A percentile compares a stretch with the other conserved stretches of the same genome.
phyloP scores from a whole-genome alignment of 768 basidiomycete species.

The Sutorius australiensis region DNA sequence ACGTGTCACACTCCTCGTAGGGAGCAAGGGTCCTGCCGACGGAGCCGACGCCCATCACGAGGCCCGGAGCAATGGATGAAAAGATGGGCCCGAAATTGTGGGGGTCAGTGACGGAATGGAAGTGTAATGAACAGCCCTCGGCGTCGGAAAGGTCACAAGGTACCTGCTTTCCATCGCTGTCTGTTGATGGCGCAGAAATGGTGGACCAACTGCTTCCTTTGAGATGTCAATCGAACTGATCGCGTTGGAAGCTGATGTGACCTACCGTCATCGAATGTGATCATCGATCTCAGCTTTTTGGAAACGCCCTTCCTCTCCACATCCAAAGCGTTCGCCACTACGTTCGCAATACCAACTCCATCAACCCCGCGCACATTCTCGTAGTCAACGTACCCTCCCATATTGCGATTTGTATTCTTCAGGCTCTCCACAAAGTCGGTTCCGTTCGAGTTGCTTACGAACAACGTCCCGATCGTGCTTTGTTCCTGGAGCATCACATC shows the following conservation, averaged over 20 bases:
- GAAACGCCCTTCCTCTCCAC: slow-evolving; percentile 65
- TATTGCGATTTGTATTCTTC: slow-evolving; percentile 89
- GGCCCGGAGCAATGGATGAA: slow-evolving; percentile 90
- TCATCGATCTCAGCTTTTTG: slow-evolving; percentile 74
- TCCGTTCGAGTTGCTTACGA: slow-evolving; percentile 94
- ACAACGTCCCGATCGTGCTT: slow-evolving; percentile 77
- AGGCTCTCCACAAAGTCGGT: slow-evolving; percentile 92
- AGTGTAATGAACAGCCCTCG: slow-evolving; percentile 75
- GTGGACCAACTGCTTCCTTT: slow-evolving; percentile 71
- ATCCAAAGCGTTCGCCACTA: slow-evolving; percentile 78
- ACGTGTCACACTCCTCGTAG: slow-evolving; percentile 90
- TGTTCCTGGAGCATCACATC: slow-evolving; percentile 80
- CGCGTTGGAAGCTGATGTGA: neutral
- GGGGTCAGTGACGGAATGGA: slow-evolving; percentile 88
- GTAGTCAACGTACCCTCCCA: slow-evolving; percentile 86
- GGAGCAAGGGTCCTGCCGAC: slow-evolving; percentile 63
- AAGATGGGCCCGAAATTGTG: slow-evolving; percentile 95
- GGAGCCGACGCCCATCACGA: slow-evolving; percentile 95
- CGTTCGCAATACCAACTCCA: slow-evolving; percentile 88
- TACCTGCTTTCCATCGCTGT: slow-evolving; percentile 58
- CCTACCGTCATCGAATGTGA: slow-evolving; percentile 87
- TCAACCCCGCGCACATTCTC: slow-evolving; percentile 84
- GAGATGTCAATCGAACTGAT: neutral
- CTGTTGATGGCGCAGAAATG: slow-evolving; percentile 55
- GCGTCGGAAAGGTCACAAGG: slow-evolving; percentile 55